Conservation (phyloP, 2,329 filamentous ascomycete species). For the Tolypocladium guangdongense region DNA sequence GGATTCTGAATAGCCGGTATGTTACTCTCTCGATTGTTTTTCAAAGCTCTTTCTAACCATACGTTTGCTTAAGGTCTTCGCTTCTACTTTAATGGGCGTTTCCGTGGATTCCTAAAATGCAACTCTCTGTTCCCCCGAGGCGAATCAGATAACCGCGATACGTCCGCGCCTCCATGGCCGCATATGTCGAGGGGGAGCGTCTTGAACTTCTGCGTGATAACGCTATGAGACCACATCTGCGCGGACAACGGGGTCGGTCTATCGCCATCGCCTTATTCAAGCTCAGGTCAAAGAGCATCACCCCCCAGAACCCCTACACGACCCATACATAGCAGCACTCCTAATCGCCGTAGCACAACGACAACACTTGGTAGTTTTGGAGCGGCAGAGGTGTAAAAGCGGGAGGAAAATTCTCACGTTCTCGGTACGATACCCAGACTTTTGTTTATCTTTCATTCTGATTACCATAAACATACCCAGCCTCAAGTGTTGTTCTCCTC, state of each 20-base stretch:
- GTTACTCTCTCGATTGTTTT: background rate
- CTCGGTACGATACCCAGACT: background rate
- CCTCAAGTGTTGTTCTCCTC: background rate
- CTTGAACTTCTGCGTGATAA: background rate
- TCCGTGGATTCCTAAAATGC: background rate
- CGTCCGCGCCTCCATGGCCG: background rate
- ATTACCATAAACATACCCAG: background rate
- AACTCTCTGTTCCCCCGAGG: background rate
- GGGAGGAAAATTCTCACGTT: background rate
- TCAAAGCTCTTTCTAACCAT: background rate
- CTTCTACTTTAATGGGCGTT: background rate
- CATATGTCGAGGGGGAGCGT: background rate
- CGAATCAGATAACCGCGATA: background rate
- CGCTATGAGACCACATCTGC: background rate
- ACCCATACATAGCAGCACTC: constrained; percentile 2
- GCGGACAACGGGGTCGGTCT: no score
- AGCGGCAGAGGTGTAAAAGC: background rate
- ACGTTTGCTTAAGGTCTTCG: background rate
- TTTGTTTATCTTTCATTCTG: no score
- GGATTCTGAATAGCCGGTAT: background rate
- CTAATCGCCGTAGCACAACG: constrained; percentile 1
- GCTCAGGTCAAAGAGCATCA: background rate
- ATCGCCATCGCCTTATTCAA: background rate
- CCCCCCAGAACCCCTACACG: background rate
- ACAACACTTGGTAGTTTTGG: no score